A percentile compares a stretch with the other conserved stretches of the same genome.
These are phyloP conservation scores for Candida michaelii DNA, from an alignment of 805 yeast species.

Conservation along the genomic window DNA sequence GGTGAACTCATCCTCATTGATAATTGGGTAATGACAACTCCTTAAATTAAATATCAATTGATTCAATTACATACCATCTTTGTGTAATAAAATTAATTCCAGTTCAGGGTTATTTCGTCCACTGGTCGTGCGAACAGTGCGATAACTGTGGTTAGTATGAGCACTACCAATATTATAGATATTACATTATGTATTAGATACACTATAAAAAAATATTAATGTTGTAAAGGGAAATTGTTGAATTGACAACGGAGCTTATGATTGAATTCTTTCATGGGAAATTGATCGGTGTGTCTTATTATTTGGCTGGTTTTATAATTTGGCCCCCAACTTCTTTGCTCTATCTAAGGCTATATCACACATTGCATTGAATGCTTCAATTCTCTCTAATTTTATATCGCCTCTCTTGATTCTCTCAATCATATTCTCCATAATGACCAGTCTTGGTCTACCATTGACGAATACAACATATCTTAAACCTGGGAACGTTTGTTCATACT, in stretches of 20 bases:
- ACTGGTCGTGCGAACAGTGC: constrained; percentile 1
- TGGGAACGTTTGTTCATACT: constrained; percentile 61
- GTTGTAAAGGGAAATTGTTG: too few relatives aligned
- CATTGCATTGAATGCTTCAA: constrained; percentile 80
- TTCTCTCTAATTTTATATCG: constrained; percentile 55
- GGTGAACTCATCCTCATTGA: background rate
- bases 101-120: constrained; percentile 8
- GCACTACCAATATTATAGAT: too few relatives aligned
- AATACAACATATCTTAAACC: constrained; percentile 84
- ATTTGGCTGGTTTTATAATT: too few relatives aligned
- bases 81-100: constrained; percentile 3
- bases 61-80: constrained; percentile 4
- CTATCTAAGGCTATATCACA: constrained; percentile 88
- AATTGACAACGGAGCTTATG: too few relatives aligned
- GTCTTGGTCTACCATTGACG: constrained; percentile 78
- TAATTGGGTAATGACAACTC: background rate
- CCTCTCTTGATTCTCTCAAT: constrained; percentile 52
- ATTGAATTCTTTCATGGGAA: too few relatives aligned
- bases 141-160: background rate
- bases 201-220: too few relatives aligned
- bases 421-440: constrained; percentile 65
- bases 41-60: background rate
- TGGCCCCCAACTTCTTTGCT: constrained; percentile 50
- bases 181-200: too few relatives aligned
- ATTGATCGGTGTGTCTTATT: too few relatives aligned